Evolutionary conservation across 78 protist genomes (phyloP), one percentile per base, ranked within the genome.

Genomic region (Dictyostelium discoideum): DNA sequence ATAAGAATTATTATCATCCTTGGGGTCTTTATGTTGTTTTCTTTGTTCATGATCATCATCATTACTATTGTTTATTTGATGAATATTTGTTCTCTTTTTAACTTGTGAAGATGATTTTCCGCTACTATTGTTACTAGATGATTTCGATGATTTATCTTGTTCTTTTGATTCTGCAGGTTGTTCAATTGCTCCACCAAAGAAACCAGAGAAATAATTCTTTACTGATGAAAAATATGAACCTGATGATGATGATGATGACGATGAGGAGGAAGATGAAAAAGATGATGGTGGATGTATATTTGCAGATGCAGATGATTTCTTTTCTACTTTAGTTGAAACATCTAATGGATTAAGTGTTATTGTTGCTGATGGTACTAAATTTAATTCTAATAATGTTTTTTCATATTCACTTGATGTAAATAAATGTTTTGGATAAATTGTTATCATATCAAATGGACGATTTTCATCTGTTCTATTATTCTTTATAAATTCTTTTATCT

Each of bases 391-490:
- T 42, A 85, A 67, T 37, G 81, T 67, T 42, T n/a, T 42, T 9
- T 48, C 32, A 29, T 39, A 40, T 16, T 85, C 89, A 24, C 5
- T 42, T 5, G 42, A 13, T 37, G 63, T 67, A 67, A 85, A 85
- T 67, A 42, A 22, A 29, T 67, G 39, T 85, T 85, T 85, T 32
- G 89, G 89, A 67, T 67, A 84, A 9, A 73, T n/a, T 0, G 74
- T 67, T 29, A 84, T 84, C 77, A 84, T 39, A 84, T 84, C 48
- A 40, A 63, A 84, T 83, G 87, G 57, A 37, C 69, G 46, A 18
- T 60, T 83, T n/a, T 72, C 87, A 83, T 83, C 87, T 57, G 65
- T 83, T 83, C 87, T 83, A 83, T 85, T 69, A 79, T 85, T 32
- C 20, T 78, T 42, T 37, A 78, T 42, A 78, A 78, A 78, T 11